Base-by-base conservation (phyloP, 441 rosid species). In the Erysimum cheiri region DNA sequence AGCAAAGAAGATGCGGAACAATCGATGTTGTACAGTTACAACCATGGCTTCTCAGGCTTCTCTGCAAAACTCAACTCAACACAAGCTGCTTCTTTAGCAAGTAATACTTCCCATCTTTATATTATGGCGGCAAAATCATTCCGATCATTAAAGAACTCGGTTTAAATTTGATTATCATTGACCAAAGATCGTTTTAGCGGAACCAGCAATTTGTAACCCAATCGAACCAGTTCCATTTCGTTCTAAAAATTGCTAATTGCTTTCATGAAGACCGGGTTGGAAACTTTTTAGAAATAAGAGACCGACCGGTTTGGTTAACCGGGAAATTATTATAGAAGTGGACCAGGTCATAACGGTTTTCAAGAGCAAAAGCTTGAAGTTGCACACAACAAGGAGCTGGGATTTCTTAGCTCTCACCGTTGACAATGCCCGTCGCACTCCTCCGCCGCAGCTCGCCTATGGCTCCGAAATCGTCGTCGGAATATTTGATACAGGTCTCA, bases 381-480 rank as follows among this genome's bases (percentile, higher is more conserved):
- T 87, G 78, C 91, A 85, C 72, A 91, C 95, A 11, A 87, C 97
- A 44, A 88, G 97, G 81, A 88, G 93, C 76, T 87, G 97, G 95
- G 91, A 91, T 70, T 91, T 88, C 80, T 74, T 91, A 80, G 95
- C 86, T 66, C 90, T 91, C 69, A 68, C 82, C 55, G 70, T 82
- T 65, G 74, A 81, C 37, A 24, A 11, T 33, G 50, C 39, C 32
- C 36, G 60, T 46, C 55, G 10, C 44, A 48, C 7, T 12, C 28
- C 75, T 66, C 81, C 87, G 22, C 40, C 75, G 63, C 89, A 80
- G 74, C 75, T 82, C 29, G 68, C 76, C 54, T 82, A 70, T 52
- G 86, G 92, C 0, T 77, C 72, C 24, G 82, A 84, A 35, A 77
- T 84, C 22, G 60, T 90, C 37, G 85, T 87, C 33, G 91, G 89